Percentiles rank a stretch among this genome's conserved stretches.
phyloP scores from a whole-genome alignment of 2,329 filamentous ascomycete species.

The Xylariales sp. region DNA sequence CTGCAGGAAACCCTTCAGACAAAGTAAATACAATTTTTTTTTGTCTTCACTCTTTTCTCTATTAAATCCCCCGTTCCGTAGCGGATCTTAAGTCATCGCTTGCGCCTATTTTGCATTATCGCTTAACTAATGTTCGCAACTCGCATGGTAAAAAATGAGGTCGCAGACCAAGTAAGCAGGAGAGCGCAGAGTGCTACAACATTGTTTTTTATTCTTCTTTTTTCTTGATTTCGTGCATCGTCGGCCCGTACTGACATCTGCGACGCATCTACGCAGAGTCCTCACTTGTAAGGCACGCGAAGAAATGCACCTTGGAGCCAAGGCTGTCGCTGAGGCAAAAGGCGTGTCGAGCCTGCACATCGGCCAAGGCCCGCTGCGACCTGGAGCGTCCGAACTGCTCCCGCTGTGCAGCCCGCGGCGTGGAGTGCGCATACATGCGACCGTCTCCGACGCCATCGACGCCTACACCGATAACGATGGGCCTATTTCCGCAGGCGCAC shows the following conservation, averaged over 20 bases:
- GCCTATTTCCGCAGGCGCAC: too few species aligned
- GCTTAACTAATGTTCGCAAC: too few species aligned
- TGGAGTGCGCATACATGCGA: slow-evolving; percentile 16
- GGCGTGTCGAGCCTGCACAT: slow-evolving; percentile 20
- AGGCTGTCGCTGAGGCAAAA: slow-evolving; percentile 17
- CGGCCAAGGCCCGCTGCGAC: slow-evolving; percentile 23
- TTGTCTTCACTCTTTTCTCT: too few species aligned
- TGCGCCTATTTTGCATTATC: too few species aligned
- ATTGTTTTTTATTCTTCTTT: too few species aligned
- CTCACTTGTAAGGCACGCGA: slow-evolving; percentile 16
- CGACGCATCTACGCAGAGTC: slow-evolving; percentile 10
- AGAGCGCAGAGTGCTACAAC: too few species aligned
- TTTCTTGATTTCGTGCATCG: not conserved
- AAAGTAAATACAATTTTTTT: too few species aligned
- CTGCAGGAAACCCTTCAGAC: slow-evolving; percentile 17
- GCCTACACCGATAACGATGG: too few species aligned
- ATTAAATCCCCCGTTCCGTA: too few species aligned
- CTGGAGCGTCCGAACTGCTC: slow-evolving; percentile 17
- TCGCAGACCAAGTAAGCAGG: too few species aligned
- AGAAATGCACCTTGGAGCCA: slow-evolving; percentile 17
- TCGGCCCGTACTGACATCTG: not conserved
- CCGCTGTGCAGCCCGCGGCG: slow-evolving; percentile 15
- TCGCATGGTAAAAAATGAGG: too few species aligned
- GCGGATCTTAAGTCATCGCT: too few species aligned
- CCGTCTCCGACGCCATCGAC: not conserved